These are phyloP conservation scores for Durio zibethinus DNA, from an alignment of 345 rosid species.

Conservation along the genomic window DNA sequence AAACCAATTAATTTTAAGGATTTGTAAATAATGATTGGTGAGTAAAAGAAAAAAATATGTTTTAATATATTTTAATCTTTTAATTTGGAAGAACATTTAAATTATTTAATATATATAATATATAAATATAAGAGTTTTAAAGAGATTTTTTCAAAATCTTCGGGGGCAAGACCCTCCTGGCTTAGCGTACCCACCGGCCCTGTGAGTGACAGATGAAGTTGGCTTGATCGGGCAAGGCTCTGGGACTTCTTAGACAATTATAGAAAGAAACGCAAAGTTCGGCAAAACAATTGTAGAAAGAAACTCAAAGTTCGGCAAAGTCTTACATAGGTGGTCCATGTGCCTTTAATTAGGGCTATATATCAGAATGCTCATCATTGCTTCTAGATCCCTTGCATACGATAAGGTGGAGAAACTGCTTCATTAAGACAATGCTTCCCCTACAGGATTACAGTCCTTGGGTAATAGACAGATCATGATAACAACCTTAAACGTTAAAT, in stretches of 20 bases:
- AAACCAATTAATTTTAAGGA: too few species aligned
- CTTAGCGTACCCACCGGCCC: too few species aligned
- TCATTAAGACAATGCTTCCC: background rate
- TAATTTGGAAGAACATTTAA: too few species aligned
- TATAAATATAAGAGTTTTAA: too few species aligned
- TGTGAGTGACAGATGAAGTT: slow-evolving; percentile 1
- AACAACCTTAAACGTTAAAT: background rate
- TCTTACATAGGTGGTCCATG: background rate
- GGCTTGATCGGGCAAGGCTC: background rate
- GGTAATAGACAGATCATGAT: background rate
- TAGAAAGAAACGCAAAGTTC: background rate
- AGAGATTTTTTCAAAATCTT: too few species aligned
- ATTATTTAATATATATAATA: too few species aligned
- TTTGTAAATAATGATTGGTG: too few species aligned
- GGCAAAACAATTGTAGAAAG: too few species aligned
- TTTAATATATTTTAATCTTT: too few species aligned
- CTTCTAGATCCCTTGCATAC: background rate
- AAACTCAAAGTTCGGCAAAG: too few species aligned
- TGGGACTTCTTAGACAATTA: background rate
- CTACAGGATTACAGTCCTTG: background rate
- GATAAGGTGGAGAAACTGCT: background rate
- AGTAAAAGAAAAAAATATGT: too few species aligned
- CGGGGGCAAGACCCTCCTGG: too few species aligned
- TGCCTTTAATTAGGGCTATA: background rate
- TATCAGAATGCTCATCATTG: background rate